phyloP scores from a whole-genome alignment of 2,329 filamentous ascomycete species.

The Trichophyton verrucosum region DNA sequence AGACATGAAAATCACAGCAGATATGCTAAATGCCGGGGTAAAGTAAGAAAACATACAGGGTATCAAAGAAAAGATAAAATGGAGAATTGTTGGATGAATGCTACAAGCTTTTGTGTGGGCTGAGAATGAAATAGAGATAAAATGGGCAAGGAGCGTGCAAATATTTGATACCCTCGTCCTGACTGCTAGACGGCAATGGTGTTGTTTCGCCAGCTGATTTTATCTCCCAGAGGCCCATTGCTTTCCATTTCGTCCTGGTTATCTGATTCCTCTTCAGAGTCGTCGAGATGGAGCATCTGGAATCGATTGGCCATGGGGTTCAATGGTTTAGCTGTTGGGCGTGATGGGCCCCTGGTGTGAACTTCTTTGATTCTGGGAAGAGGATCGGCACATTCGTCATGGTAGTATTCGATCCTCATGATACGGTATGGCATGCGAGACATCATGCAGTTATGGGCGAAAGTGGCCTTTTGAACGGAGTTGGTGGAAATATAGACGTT shows the following conservation, averaged over 20 bases:
- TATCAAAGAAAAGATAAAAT: background rate
- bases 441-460: constrained; percentile 68
- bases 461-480: constrained; percentile 62
- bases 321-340: constrained; percentile 29
- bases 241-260: constrained; percentile 15
- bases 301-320: constrained; percentile 48
- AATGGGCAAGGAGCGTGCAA: background rate
- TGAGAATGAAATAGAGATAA: background rate
- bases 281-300: constrained; percentile 44
- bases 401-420: constrained; percentile 56
- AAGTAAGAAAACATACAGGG: background rate
- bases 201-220: constrained; percentile 11
- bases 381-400: constrained; percentile 59
- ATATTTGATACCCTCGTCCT: background rate
- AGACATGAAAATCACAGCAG: background rate
- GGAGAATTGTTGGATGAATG: background rate
- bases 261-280: constrained; percentile 29
- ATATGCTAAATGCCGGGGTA: background rate
- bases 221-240: constrained; percentile 12
- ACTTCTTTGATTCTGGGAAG: constrained; percentile 31
- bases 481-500: constrained; percentile 62
- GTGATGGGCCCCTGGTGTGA: constrained; percentile 18
- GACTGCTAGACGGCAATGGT: constrained; percentile 12
- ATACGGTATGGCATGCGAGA: constrained; percentile 53
- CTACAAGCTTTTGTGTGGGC: background rate